Evolutionary conservation across 805 yeast genomes (phyloP).

Genomic region (Schwanniomyces polymorphus): DNA sequence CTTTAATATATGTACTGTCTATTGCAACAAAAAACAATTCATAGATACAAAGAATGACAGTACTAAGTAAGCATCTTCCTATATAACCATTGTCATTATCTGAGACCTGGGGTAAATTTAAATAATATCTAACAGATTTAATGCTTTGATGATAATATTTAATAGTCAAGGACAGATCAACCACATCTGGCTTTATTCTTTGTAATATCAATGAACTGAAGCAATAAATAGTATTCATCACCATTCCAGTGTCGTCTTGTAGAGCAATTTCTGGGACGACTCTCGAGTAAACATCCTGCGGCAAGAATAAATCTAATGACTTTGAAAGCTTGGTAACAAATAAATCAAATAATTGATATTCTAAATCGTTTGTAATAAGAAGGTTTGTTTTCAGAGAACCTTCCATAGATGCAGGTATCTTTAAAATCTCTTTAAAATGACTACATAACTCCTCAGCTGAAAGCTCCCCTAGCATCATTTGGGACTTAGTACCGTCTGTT

Average conservation of each 20-base stretch:
- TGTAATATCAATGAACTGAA: slow-evolving; percentile 36
- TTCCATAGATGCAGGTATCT: slow-evolving; percentile 13
- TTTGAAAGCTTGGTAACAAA: slow-evolving; percentile 28
- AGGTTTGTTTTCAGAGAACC: slow-evolving; percentile 2
- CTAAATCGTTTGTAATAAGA: slow-evolving; percentile 19
- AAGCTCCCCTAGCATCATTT: slow-evolving; percentile 16
- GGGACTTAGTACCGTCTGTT: not conserved
- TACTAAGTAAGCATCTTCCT: slow-evolving; percentile 37
- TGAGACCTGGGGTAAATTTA: slow-evolving; percentile 24
- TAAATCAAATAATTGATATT: slow-evolving; percentile 30
- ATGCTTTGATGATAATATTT: slow-evolving; percentile 38
- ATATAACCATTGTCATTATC: slow-evolving; percentile 25
- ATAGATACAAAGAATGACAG: slow-evolving; percentile 36
- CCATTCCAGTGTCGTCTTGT: slow-evolving; percentile 37
- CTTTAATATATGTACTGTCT: slow-evolving; percentile 37
- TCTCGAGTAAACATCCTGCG: slow-evolving; percentile 25
- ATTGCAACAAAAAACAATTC: slow-evolving; percentile 39
- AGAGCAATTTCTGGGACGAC: slow-evolving; percentile 37
- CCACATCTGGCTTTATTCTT: slow-evolving; percentile 24
- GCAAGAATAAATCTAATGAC: slow-evolving; percentile 33
- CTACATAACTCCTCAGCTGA: slow-evolving; percentile 22
- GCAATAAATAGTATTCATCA: slow-evolving; percentile 36
- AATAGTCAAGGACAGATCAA: slow-evolving; percentile 32
- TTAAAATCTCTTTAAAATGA: slow-evolving; percentile 22
- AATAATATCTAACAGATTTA: slow-evolving; percentile 28